A percentile compares a stretch with the other conserved stretches of the same genome.
Evolutionary conservation across 2,329 filamentous ascomycete genomes (phyloP).

Genomic region (Venturia carpophila): DNA sequence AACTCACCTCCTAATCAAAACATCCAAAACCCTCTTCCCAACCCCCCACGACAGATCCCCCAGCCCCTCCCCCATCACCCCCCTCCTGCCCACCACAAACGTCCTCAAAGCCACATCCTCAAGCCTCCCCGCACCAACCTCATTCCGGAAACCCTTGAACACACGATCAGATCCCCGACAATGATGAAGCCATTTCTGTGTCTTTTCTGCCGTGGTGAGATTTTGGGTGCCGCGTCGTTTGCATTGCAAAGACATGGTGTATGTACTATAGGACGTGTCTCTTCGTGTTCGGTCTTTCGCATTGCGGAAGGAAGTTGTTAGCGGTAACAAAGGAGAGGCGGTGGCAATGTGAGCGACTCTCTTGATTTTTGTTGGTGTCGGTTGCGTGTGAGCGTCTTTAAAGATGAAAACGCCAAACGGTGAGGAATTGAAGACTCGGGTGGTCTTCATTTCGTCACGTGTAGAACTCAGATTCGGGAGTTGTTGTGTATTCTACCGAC

Average conservation of each 20-base stretch:
- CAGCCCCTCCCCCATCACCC: not conserved
- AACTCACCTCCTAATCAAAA: not conserved
- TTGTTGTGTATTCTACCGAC: too few species aligned
- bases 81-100: conserved; percentile 1
- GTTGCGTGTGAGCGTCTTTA: too few species aligned
- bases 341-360: not conserved
- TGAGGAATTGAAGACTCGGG: too few species aligned
- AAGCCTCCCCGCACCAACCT: not conserved
- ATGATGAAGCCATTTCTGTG: not conserved
- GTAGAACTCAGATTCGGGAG: too few species aligned
- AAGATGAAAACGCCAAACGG: too few species aligned
- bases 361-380: not conserved
- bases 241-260: not conserved
- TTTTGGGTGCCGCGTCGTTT: not conserved
- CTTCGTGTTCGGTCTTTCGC: too few species aligned
- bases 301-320: too few species aligned
- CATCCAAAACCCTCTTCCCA: not conserved
- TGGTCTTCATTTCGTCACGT: too few species aligned
- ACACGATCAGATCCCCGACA: not conserved
- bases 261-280: not conserved
- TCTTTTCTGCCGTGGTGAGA: not conserved
- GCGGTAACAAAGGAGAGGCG: not conserved
- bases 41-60: not conserved
- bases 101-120: not conserved
- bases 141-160: not conserved